Percentiles rank a stretch among this genome's conserved stretches.
These are phyloP conservation scores for Fraxinus platypoda DNA, from an alignment of 305 asterid species.

Conservation along the genomic window DNA sequence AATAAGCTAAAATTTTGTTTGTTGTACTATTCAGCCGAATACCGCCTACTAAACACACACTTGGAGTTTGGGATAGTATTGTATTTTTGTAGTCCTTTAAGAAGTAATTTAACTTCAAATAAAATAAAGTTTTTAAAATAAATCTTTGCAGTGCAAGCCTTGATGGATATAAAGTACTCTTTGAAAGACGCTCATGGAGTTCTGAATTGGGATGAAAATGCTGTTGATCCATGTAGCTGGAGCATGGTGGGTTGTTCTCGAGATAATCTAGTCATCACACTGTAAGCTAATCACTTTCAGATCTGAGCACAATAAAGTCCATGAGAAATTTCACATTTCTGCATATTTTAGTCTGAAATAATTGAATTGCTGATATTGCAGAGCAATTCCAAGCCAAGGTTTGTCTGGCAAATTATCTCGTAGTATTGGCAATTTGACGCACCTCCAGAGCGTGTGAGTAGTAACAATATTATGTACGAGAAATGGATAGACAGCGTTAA, in stretches of 20 bases:
- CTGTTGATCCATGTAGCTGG: slow-evolving; percentile 98
- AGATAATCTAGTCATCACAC: slow-evolving; percentile 48
- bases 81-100: background rate
- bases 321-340: background rate
- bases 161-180: slow-evolving; percentile 71
- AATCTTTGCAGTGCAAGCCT: slow-evolving; percentile 58
- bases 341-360: background rate
- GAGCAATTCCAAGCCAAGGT: slow-evolving; percentile 78
- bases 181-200: slow-evolving; percentile 67
- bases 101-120: background rate
- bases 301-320: background rate
- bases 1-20: background rate
- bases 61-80: background rate
- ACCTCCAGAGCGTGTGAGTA: slow-evolving; percentile 74
- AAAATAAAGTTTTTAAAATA: background rate
- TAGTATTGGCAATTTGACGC: slow-evolving; percentile 76
- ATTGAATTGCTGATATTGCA: slow-evolving; percentile 34
- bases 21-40: background rate
- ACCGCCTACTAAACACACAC: background rate
- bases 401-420: slow-evolving; percentile 71
- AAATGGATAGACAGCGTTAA: background rate
- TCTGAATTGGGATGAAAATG: slow-evolving; percentile 69
- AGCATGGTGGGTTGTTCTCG: slow-evolving; percentile 64
- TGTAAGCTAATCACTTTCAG: slow-evolving; percentile 47
- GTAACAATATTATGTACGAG: background rate